Conservation (phyloP, 2,329 filamentous ascomycete species). For the Verruconis gallopava region DNA sequence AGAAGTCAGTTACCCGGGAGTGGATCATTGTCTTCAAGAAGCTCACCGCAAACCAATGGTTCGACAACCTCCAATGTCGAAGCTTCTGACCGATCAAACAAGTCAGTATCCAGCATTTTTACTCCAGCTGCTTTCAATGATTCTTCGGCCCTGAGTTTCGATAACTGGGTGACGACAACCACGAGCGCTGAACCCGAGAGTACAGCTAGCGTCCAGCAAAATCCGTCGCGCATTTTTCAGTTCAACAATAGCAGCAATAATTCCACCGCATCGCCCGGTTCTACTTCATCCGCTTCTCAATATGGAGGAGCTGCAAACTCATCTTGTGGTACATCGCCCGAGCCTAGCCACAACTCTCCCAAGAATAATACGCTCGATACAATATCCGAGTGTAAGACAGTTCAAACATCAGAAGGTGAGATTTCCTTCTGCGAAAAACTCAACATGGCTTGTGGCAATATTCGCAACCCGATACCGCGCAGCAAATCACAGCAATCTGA, state of each 20-base stretch:
- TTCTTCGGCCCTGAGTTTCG: slow-evolving; percentile 3
- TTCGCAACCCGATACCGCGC: slow-evolving; percentile 39
- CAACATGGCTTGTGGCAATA: slow-evolving; percentile 42
- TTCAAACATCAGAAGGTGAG: slow-evolving; percentile 43
- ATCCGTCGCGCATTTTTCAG: slow-evolving; percentile 34
- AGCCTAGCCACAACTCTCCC: slow-evolving; percentile 61
- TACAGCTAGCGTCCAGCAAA: slow-evolving; percentile 27
- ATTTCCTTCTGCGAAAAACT: slow-evolving; percentile 43
- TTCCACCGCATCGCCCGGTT: slow-evolving; percentile 35
- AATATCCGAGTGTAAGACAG: slow-evolving; percentile 1
- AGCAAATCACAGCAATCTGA: slow-evolving; percentile 30
- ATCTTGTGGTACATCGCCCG: slow-evolving; percentile 64
- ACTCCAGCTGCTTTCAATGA: slow-evolving; percentile 32
- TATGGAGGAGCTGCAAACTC: slow-evolving; percentile 37
- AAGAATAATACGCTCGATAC: slow-evolving; percentile 4
- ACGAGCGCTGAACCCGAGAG: slow-evolving; percentile 12
- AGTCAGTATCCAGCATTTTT: slow-evolving; percentile 43
- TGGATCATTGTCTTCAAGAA: slow-evolving; percentile 13
- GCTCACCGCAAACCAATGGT: slow-evolving; percentile 18
- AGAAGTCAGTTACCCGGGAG: slow-evolving; percentile 17
- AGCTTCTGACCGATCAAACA: slow-evolving; percentile 8
- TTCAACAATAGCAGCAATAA: slow-evolving; percentile 35
- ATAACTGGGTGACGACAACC: neutral
- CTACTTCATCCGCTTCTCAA: slow-evolving; percentile 38
- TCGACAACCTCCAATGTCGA: neutral